Evolutionary conservation across 2,329 filamentous ascomycete genomes (phyloP), one percentile per base, ranked within the genome.

Genomic region (Phyllosticta ampelicida): DNA sequence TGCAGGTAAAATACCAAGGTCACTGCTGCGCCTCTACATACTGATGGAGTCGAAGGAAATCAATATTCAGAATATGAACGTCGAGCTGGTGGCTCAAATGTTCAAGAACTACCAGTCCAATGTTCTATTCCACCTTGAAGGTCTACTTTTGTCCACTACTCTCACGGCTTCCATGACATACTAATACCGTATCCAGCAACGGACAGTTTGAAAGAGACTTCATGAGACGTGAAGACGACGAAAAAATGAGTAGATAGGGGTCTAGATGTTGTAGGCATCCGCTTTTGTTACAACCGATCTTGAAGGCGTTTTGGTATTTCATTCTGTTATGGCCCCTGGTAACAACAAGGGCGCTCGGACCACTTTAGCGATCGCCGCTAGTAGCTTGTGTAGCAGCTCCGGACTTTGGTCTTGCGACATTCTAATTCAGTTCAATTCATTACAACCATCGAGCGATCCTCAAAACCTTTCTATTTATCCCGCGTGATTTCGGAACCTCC

Each of bases 51-150:
- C 21, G 29, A 65, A 96, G 88, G 92, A 97, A 65, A 96, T 97
- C 79, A 97, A 97, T 69, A 86, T 96, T 58, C 89, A 96, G 68
- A 99, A 97, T 72, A 96, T 97, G 90, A 95, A 99, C 69, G 90
- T 96, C 36, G 94, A 97, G 75, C 81, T 97, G 2, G 94, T 97
- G 5, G 91, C 92, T 0, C 92, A 97, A 70, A 99, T 99, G 94
- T 99, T 97, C 79, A 96, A 97, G 77, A 99, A 97, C 75, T 99
- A 99, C 71, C 91, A 96, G 72, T 96, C 90, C 10, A 99, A 97
- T 66, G 92, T 97, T 13, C 77, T 97, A 5, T 97, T 99, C 71
- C 94, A 99, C 67, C 80, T 99, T 5, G 94, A 97, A 84, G 94
- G 94, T 95, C 78, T 64, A 71, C 54, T 44, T 6, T 5, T 49